phyloP scores from a whole-genome alignment of 495 filamentous ascomycete genomes.

The Hyaloscypha finlandica region DNA sequence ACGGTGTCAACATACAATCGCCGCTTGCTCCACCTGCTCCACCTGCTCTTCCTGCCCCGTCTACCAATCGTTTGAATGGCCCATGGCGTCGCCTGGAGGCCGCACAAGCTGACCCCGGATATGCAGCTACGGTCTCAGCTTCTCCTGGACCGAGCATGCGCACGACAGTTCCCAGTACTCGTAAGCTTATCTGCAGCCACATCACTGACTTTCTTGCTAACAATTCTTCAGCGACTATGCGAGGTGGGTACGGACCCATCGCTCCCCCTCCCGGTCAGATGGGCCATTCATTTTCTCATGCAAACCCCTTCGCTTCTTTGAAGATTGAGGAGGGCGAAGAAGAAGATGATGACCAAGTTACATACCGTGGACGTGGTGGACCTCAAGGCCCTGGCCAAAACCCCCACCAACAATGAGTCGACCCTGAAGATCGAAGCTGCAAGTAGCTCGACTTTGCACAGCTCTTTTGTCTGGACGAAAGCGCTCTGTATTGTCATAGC shows the following conservation, averaged over 20 bases:
- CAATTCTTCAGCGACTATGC: neutral
- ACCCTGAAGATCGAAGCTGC: neutral
- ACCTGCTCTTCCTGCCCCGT: neutral
- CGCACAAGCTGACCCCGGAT: neutral
- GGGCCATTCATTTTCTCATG: neutral
- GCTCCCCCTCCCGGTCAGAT: conserved; percentile 8
- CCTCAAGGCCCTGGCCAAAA: neutral
- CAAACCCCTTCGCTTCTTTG: neutral
- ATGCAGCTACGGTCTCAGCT: neutral
- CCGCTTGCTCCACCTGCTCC: neutral
- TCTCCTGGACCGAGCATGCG: neutral
- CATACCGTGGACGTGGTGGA: conserved; percentile 2
- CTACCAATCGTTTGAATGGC: neutral
- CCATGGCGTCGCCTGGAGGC: conserved; percentile 14
- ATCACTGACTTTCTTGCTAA: neutral
- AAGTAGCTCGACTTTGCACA: neutral
- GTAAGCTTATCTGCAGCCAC: neutral
- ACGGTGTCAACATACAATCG: neutral
- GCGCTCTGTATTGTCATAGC: too few relatives aligned
- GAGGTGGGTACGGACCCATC: conserved; percentile 4
- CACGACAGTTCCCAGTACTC: neutral
- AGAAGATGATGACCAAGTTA: conserved; percentile 11
- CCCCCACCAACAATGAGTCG: neutral
- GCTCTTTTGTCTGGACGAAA: too few relatives aligned
- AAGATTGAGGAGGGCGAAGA: conserved; percentile 17